Evolutionary conservation across 306 rosid genomes (phyloP), one percentile per base, ranked within the genome.

Genomic region (Cucurbita maxima): DNA sequence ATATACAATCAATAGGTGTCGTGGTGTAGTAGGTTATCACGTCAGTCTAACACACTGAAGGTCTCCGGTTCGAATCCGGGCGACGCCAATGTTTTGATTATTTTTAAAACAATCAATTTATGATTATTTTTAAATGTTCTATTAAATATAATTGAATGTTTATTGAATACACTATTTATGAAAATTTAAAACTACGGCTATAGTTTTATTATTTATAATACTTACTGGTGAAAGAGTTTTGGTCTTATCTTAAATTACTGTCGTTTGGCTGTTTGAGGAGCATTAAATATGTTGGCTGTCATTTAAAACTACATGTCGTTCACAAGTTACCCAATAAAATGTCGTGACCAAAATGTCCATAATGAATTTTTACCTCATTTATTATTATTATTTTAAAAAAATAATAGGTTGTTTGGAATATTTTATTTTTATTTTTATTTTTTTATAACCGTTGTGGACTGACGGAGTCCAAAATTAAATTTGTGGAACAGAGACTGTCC

Each of bases 41-140:
- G 92, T 92, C 86, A 93, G 88, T 90, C 94, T 90, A 92, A 90
- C 89, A 92, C 93, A 88, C 91, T 88, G 92, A 80, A 74, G 80
- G 83, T 81, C 83, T 81, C 81, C 76, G 82, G 83, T 79, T 79
- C 75, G 80, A 84, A 7, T 51, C 79, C 75, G 77, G 73, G 63
- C 75, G 74, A 73, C 20, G 78, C 51, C 80, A 82, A 0, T 11
- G 0, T 19, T 20, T 2, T 8, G n/a, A 3, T 8, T 9, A 9
- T 4, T 50, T 50, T 48, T 14, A 3, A 47, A 55, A n/a, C n/a
- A n/a, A n/a, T n/a, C n/a, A n/a, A n/a, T n/a, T n/a, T n/a, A n/a
- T n/a, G n/a, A 3, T 8, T 9, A 9, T 4, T 50, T 50, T 48
- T 14, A 3, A 47, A 55, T 4, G 11, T 9, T 20, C 1, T 57